These are phyloP conservation scores for Penicillium sp. DNA, from an alignment of 2,329 filamentous ascomycete genomes.

Conservation along the genomic window DNA sequence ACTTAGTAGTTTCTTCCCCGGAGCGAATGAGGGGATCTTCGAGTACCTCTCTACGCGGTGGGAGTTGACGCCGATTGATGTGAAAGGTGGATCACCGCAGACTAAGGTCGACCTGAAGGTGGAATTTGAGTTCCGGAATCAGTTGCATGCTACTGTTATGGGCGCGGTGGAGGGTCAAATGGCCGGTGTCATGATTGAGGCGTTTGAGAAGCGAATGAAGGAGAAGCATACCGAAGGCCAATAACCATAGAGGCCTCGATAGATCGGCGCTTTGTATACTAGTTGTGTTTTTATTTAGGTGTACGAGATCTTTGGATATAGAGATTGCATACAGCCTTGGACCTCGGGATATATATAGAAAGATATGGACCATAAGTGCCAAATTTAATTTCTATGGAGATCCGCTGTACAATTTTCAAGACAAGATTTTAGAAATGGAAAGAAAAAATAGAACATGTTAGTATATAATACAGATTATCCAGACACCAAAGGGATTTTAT, in stretches of 20 bases:
- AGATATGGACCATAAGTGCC: not conserved
- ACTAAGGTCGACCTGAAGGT: slow-evolving; percentile 77
- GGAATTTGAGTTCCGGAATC: slow-evolving; percentile 82
- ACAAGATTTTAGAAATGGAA: slow-evolving; percentile 8
- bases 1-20: slow-evolving; percentile 29
- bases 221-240: slow-evolving; percentile 48
- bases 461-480: slow-evolving; percentile 29
- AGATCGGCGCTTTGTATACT: slow-evolving; percentile 12
- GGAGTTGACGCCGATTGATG: slow-evolving; percentile 41
- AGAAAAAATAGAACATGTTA: slow-evolving; percentile 20
- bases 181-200: slow-evolving; percentile 84
- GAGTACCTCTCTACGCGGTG: slow-evolving; percentile 48
- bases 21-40: slow-evolving; percentile 50
- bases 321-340: not conserved
- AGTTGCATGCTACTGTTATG: slow-evolving; percentile 82
- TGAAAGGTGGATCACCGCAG: slow-evolving; percentile 38
- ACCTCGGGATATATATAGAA: not conserved
- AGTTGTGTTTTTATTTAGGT: slow-evolving; percentile 3
- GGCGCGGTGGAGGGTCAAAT: slow-evolving; percentile 79
- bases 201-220: slow-evolving; percentile 80
- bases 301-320: not conserved
- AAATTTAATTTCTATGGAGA: slow-evolving; percentile 15
- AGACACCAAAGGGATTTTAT: slow-evolving; percentile 18
- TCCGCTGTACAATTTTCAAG: slow-evolving; percentile 19
- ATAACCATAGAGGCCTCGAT: slow-evolving; percentile 1